Conservation (phyloP, 441 rosid genomes). For the Populus tomentosa region DNA sequence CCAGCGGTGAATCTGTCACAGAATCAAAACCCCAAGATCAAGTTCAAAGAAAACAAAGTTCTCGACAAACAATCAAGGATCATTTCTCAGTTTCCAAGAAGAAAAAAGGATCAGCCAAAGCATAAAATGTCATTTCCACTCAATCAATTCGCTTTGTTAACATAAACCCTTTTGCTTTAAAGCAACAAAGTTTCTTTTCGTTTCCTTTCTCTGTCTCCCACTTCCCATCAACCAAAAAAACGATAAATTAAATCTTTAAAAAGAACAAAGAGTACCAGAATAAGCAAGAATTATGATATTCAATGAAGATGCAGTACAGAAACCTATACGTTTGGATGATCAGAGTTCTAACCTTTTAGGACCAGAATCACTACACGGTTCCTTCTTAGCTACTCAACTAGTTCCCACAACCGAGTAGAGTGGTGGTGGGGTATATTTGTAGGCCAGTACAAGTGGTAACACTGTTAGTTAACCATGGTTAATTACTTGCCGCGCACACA, state of each 20-base stretch:
- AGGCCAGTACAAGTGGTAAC: background rate
- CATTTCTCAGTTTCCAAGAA: background rate
- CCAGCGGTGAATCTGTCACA: background rate
- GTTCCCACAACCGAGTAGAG: too few species aligned
- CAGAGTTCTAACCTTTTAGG: background rate
- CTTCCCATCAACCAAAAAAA: background rate
- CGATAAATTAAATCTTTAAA: background rate
- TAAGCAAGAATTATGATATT: background rate
- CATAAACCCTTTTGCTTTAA: background rate
- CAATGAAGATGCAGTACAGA: background rate
- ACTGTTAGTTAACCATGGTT: slow-evolving; percentile 22
- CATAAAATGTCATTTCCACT: background rate
- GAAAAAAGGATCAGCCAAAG: background rate
- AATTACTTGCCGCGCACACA: slow-evolving; percentile 7
- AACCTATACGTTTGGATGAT: background rate
- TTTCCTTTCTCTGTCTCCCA: background rate
- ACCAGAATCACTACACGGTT: too few species aligned
- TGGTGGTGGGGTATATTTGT: background rate
- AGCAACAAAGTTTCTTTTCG: background rate
- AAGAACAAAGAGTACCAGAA: background rate
- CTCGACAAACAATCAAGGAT: background rate
- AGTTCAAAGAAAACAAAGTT: background rate
- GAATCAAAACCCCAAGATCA: slow-evolving; percentile 1
- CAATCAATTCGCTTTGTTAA: too few species aligned
- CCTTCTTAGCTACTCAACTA: background rate